Base-by-base conservation (phyloP, 805 yeast species). In the Yamadazyma ubonensis region DNA sequence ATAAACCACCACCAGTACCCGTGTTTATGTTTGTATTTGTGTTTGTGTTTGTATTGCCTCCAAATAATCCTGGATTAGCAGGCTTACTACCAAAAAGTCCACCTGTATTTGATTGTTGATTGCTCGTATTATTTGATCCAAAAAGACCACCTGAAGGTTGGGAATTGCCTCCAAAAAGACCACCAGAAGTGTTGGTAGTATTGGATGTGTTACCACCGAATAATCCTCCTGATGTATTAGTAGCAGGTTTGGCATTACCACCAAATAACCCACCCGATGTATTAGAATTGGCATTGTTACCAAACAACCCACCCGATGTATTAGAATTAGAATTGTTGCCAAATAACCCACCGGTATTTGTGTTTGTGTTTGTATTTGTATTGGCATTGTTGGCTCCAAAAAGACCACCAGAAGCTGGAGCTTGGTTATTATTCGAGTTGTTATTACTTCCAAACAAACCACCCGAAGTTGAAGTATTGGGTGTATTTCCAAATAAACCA, bases 61-160 rank as follows among this genome's bases (percentile, higher is more conserved):
- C 63, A 46, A 57, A 54, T 28, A 66, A 48, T 4, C 71, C 69
- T 23, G 63, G 62, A 5, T 9, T 9, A 3, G 15, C 12, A 16
- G 33, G 15, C 10, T 29, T 29, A 10, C 33, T 17, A 14, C 33
- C 33, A n/a, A n/a, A n/a, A n/a, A n/a, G n/a, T n/a, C n/a, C n/a
- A n/a, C n/a, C n/a, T n/a, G n/a, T n/a, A n/a, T n/a, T n/a, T n/a
- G n/a, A n/a, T n/a, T n/a, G n/a, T n/a, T n/a, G n/a, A n/a, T n/a
- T n/a, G n/a, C n/a, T n/a, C n/a, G n/a, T n/a, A n/a, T n/a, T n/a
- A n/a, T n/a, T n/a, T n/a, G n/a, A n/a, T n/a, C n/a, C n/a, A n/a
- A n/a, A n/a, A n/a, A n/a, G n/a, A n/a, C n/a, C n/a, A n/a, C n/a
- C n/a, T n/a, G n/a, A n/a, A n/a, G n/a, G n/a, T n/a, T n/a, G n/a